Base-by-base conservation (phyloP, 148 eudicot species). In the Amaranthus palmeri region DNA sequence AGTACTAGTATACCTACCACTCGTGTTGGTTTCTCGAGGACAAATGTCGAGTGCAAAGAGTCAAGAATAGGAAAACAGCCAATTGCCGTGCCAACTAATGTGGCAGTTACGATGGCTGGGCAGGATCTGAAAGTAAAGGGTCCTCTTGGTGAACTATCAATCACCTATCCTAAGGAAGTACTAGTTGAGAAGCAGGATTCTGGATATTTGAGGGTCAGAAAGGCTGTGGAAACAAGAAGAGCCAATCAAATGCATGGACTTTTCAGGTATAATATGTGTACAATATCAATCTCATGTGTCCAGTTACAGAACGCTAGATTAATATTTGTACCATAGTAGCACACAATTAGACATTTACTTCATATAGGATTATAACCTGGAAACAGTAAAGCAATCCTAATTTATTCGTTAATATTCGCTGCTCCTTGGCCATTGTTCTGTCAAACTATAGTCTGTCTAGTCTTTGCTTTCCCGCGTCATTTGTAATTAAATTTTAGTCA, bases 231-330 rank as follows among this genome's bases (percentile, higher is more conserved):
- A 72, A 87, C 98, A 25, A 79, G 92, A 79, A 84, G 92, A 78
- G 98, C 98, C 13, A 91, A 85, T 72, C 91, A 93, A 83, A 91
- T 93, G 98, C 98, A 93, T 75, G 98, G 98, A 45, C 85, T 93
- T 72, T 93, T 93, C 85, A 87, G 98, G 98, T 88, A 81, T 9
- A 7, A 25, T 77, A 14, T 44, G 45, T 12, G 25, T 54, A 15
- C 15, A 40, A 25, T 25, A 25, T 71, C 13, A 15, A n/a, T n/a
- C 36, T 42, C 4, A 7, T 50, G 4, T 58, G 15, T 67, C 44
- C 44, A 44, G 10, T 67, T 13, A 66, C 13, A 6, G 63, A 71
- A 13, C 10, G 12, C 9, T 9, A 55, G 71, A 10, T 60, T 10
- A 11, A 4, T 13, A 15, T 10, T 54, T 54, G 25, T 7, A 67